Evolutionary conservation across 768 basidiomycete genomes (phyloP).

Genomic region (Coprinopsis strossmayeri): DNA sequence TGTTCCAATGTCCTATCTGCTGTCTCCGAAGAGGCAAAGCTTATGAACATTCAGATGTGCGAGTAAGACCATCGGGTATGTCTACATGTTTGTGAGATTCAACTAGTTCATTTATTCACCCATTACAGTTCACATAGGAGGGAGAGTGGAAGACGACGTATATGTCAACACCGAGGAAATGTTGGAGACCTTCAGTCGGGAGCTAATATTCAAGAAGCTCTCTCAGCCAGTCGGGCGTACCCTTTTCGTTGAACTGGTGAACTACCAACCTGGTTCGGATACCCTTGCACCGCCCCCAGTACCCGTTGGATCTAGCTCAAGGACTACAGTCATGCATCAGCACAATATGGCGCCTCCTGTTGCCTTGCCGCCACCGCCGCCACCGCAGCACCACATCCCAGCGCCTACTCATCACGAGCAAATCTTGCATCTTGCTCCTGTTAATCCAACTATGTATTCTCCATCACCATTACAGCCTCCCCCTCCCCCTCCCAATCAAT

Average conservation of each 20-base stretch:
- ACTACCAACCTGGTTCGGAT: conserved; percentile 50
- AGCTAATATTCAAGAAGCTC: conserved; percentile 63
- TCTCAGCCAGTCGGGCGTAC: conserved; percentile 58
- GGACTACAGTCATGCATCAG: conserved; percentile 2
- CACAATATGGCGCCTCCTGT: conserved; percentile 1
- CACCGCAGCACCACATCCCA: not conserved
- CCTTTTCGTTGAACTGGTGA: conserved; percentile 68
- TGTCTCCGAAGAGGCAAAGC: conserved; percentile 64
- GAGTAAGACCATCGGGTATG: conserved; percentile 51
- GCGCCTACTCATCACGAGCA: conserved; percentile 12
- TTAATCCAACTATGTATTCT: conserved; percentile 11
- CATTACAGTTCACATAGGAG: conserved; percentile 17
- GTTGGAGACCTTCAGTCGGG: conserved; percentile 68
- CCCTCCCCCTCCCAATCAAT: conserved; percentile 8
- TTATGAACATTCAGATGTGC: conserved; percentile 72
- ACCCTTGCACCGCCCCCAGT: conserved; percentile 15
- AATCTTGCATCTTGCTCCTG: conserved; percentile 7
- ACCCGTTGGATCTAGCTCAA: conserved; percentile 4
- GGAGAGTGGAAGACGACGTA: conserved; percentile 43
- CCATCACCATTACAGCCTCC: conserved; percentile 10
- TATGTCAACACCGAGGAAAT: conserved; percentile 72
- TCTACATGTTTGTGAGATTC: conserved; percentile 17
- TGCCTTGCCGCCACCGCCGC: not conserved
- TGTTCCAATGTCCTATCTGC: conserved; percentile 73
- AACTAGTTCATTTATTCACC: conserved; percentile 11